These are phyloP conservation scores for Prosopis cineraria DNA, from an alignment of 306 rosid species.

Conservation along the genomic window DNA sequence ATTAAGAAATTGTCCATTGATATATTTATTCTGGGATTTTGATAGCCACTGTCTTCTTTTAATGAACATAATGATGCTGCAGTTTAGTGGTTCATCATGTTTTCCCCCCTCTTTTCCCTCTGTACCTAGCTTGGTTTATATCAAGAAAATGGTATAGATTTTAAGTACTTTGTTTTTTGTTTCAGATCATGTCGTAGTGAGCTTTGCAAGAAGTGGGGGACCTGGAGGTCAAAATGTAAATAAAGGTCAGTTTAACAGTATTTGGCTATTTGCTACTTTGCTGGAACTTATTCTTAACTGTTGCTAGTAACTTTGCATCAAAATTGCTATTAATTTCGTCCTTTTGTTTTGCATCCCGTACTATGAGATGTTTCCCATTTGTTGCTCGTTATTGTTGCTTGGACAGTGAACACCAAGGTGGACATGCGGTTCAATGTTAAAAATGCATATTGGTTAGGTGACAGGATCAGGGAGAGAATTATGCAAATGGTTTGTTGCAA, in stretches of 20 bases:
- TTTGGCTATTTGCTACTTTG: background rate
- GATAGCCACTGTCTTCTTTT: background rate
- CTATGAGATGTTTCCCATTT: background rate
- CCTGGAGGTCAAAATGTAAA: constrained; percentile 98
- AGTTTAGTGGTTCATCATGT: background rate
- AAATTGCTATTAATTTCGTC: background rate
- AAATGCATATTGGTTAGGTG: constrained; percentile 80
- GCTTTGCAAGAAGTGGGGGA: constrained; percentile 94
- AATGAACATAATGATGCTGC: background rate
- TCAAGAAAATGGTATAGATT: background rate
- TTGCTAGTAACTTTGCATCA: background rate
- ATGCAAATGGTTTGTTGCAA: constrained; percentile 19
- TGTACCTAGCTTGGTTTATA: background rate
- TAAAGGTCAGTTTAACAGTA: constrained; percentile 55
- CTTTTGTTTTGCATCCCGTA: background rate
- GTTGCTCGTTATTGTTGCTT: no score
- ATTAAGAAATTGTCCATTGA: background rate
- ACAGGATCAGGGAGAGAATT: constrained; percentile 81
- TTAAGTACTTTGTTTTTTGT: background rate
- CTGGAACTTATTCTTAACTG: background rate
- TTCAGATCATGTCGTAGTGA: constrained; percentile 78
- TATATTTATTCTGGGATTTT: background rate
- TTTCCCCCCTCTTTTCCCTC: background rate
- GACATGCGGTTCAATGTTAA: constrained; percentile 95
- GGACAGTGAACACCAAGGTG: constrained; percentile 93